Percentiles rank a stretch among this genome's conserved stretches.
Evolutionary conservation across 2,329 filamentous ascomycete species (phyloP).

Genomic region (Phoma sp.): DNA sequence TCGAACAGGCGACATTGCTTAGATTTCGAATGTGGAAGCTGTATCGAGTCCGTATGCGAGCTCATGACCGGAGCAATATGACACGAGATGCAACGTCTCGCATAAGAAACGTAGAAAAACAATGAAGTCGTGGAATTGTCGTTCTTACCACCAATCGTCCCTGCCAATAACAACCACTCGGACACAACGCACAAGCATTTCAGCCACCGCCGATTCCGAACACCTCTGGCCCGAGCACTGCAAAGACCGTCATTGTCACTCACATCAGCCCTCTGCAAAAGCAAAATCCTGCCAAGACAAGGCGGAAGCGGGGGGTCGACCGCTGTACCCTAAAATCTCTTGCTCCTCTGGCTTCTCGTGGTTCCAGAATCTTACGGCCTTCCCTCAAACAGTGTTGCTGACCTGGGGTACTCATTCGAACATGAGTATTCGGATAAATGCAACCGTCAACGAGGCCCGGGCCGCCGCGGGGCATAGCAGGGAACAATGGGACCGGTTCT

Average conservation of each 20-base stretch:
- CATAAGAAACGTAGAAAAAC: slow-evolving; percentile 37
- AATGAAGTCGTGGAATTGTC: slow-evolving; percentile 38
- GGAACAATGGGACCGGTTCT: slow-evolving; percentile 50
- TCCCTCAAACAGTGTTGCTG: slow-evolving; percentile 31
- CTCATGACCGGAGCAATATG: slow-evolving; percentile 41
- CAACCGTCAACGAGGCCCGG: slow-evolving; percentile 46
- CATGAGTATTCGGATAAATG: slow-evolving; percentile 50
- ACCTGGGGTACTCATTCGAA: slow-evolving; percentile 28
- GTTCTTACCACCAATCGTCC: slow-evolving; percentile 31
- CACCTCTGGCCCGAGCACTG: slow-evolving; percentile 47
- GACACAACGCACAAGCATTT: slow-evolving; percentile 50
- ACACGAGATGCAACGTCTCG: slow-evolving; percentile 41
- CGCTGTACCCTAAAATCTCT: slow-evolving; percentile 48
- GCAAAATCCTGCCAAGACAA: slow-evolving; percentile 47
- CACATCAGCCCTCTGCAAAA: slow-evolving; percentile 49
- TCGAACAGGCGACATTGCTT: slow-evolving; percentile 41
- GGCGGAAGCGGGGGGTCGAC: slow-evolving; percentile 46
- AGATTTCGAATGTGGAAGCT: slow-evolving; percentile 37
- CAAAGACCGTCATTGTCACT: slow-evolving; percentile 42
- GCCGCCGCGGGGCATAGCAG: slow-evolving; percentile 45
- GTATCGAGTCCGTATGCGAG: slow-evolving; percentile 29
- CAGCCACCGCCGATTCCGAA: slow-evolving; percentile 50
- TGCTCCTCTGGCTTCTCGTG: slow-evolving; percentile 43
- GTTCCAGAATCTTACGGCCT: slow-evolving; percentile 39
- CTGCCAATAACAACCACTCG: slow-evolving; percentile 43